A percentile compares a stretch with the other conserved stretches of the same genome.
phyloP scores from a whole-genome alignment of 2,329 filamentous ascomycete species.

The Colletotrichum sp. region DNA sequence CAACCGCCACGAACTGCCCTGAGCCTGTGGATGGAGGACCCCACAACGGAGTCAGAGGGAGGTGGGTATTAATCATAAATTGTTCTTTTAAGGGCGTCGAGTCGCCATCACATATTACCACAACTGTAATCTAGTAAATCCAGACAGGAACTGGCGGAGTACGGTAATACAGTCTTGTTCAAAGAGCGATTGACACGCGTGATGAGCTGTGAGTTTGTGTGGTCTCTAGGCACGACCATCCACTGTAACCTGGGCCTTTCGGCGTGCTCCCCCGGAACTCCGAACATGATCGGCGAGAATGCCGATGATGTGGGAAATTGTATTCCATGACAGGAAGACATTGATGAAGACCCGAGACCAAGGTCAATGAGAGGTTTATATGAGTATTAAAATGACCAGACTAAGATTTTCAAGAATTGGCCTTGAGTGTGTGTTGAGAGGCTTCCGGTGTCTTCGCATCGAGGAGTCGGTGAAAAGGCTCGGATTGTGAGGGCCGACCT shows the following conservation, averaged over 20 bases:
- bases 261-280: neutral
- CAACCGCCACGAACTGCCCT: neutral
- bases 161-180: neutral
- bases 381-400: no score
- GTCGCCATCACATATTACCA: neutral
- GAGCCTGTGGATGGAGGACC: no score
- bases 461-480: neutral
- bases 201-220: rapidly evolving
- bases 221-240: neutral
- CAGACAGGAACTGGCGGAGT: neutral
- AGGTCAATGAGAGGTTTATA: no score
- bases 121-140: neutral
- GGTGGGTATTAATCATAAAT: neutral
- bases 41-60: neutral
- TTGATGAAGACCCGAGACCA: neutral
- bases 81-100: neutral
- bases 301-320: neutral
- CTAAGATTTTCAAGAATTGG: neutral
- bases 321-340: neutral
- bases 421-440: neutral
- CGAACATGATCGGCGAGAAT: neutral
- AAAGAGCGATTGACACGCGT: neutral
- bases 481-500: neutral
- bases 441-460: neutral
- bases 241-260: neutral